Evolutionary conservation across 768 basidiomycete species (phyloP).

Genomic region (Epithele typhae): DNA sequence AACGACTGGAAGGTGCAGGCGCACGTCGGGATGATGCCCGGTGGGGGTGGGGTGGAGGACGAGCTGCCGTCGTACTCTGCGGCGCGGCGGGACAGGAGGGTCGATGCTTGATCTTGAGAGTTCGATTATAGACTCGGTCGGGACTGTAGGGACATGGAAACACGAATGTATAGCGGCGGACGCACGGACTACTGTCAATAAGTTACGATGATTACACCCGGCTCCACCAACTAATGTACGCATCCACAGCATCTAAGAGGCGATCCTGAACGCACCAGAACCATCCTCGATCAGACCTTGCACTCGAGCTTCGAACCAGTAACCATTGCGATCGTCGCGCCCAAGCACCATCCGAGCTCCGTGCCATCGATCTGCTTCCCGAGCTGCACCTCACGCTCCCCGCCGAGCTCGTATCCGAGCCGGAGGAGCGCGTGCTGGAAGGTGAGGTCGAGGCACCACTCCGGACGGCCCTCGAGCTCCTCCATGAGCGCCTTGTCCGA

Average conservation of each 20-base stretch:
- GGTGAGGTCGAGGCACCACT: slow-evolving; percentile 94
- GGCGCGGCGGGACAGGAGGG: slow-evolving; percentile 1
- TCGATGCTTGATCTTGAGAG: no score
- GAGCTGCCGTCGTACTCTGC: slow-evolving; percentile 33
- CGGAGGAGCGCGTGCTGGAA: slow-evolving; percentile 89
- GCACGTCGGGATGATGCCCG: slow-evolving; percentile 48
- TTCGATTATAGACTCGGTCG: no score
- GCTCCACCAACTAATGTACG: no score
- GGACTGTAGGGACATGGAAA: no score
- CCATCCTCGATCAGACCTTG: slow-evolving; percentile 19
- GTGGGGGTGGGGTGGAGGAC: slow-evolving; percentile 27
- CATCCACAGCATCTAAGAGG: neutral
- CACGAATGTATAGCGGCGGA: no score
- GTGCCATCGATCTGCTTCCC: slow-evolving; percentile 88
- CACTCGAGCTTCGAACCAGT: slow-evolving; percentile 53
- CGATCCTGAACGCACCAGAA: neutral
- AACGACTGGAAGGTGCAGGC: slow-evolving; percentile 66
- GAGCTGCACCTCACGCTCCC: slow-evolving; percentile 60
- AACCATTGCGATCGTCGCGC: slow-evolving; percentile 77
- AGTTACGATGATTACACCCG: no score
- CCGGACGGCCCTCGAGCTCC: slow-evolving; percentile 80
- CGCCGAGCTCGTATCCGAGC: slow-evolving; percentile 86
- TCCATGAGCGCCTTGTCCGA: slow-evolving; percentile 42
- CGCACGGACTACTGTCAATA: no score
- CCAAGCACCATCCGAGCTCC: slow-evolving; percentile 92